These are phyloP conservation scores for Pleoardoris graminearum DNA, from an alignment of 2,329 filamentous ascomycete species.

Conservation along the genomic window DNA sequence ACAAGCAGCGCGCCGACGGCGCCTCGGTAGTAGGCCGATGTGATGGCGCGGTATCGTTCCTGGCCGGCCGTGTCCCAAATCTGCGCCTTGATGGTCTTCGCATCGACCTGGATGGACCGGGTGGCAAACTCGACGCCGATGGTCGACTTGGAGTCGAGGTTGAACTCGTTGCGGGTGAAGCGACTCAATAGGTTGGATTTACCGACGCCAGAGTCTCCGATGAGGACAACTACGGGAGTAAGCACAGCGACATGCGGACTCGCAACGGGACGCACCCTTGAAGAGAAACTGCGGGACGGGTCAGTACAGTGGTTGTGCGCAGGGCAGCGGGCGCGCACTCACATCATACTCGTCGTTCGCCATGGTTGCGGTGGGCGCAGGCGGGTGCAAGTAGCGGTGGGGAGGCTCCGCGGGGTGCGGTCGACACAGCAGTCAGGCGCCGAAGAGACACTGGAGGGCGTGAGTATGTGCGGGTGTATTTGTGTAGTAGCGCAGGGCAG, in stretches of 20 bases:
- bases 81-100: constrained; percentile 99
- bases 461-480: neutral
- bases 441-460: neutral
- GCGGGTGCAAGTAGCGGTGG: constrained; percentile 16
- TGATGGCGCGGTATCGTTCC: constrained; percentile 98
- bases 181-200: constrained; percentile 99
- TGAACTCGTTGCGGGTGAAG: constrained; percentile 99
- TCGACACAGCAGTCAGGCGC: neutral
- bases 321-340: constrained; percentile 50
- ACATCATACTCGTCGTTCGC: constrained; percentile 99
- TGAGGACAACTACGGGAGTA: constrained; percentile 77
- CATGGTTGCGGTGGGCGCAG: constrained; percentile 61
- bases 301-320: constrained; percentile 20
- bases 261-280: constrained; percentile 70
- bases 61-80: constrained; percentile 99
- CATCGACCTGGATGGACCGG: constrained; percentile 96
- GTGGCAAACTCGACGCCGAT: constrained; percentile 99
- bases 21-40: constrained; percentile 97
- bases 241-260: constrained; percentile 26
- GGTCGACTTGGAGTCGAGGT: constrained; percentile 98
- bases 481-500: neutral
- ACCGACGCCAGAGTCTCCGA: constrained; percentile 98
- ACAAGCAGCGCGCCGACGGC: constrained; percentile 96
- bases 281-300: constrained; percentile 79
- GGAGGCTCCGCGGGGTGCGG: constrained; percentile 9